phyloP scores from a whole-genome alignment of 78 protist species.

The Chrysochromulina parva region DNA sequence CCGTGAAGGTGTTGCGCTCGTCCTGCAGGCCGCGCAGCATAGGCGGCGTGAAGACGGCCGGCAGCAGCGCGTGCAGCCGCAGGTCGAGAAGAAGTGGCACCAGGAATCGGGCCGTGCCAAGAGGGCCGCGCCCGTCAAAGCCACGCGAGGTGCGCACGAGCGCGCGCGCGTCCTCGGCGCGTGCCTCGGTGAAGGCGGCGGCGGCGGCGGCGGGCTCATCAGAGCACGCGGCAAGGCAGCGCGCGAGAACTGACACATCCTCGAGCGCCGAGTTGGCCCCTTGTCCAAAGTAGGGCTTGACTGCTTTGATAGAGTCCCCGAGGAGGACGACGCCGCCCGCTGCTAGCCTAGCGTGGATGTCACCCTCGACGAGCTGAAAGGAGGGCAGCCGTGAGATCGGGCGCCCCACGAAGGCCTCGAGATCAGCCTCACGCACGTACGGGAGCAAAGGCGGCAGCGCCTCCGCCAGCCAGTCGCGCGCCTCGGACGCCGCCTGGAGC shows the following conservation, averaged over 20 bases:
- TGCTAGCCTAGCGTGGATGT: background rate
- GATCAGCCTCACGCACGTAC: background rate
- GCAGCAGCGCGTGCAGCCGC: background rate
- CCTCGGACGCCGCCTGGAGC: background rate
- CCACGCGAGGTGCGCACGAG: background rate
- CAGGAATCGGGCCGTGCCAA: background rate
- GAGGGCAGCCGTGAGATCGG: background rate
- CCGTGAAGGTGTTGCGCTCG: background rate
- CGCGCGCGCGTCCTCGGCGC: slow-evolving; percentile 1
- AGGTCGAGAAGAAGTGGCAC: background rate
- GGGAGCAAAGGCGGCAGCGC: background rate
- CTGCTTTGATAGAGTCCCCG: background rate
- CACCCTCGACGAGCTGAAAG: background rate
- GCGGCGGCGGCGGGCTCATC: slow-evolving; percentile 4
- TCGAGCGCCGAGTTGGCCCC: slow-evolving; percentile 16
- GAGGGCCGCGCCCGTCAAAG: background rate
- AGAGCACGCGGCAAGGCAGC: background rate
- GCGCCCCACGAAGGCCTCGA: background rate
- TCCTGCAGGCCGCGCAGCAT: background rate
- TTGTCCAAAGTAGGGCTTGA: slow-evolving; percentile 2
- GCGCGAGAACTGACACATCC: background rate
- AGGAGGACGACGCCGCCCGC: background rate
- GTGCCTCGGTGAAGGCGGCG: background rate
- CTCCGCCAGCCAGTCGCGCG: background rate
- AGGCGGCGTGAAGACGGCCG: background rate